Conservation (phyloP, 2,329 filamentous ascomycete genomes). For the Diaporthe nobilis region DNA sequence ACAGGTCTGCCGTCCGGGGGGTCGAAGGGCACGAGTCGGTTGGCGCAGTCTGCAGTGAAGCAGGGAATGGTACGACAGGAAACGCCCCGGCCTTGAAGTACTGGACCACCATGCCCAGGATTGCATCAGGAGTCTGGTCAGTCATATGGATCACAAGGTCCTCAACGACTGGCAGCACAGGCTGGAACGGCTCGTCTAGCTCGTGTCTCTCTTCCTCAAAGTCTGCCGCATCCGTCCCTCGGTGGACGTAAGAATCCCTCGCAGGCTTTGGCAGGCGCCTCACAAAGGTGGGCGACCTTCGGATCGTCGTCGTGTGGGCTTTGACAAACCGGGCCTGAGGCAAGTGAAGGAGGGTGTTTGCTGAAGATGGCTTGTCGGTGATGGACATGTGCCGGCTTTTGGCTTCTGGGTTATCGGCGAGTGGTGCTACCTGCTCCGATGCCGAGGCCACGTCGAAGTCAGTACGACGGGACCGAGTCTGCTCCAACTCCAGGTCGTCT, state of each 20-base stretch:
- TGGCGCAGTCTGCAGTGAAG: constrained; percentile 28
- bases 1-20: constrained; percentile 33
- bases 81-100: constrained; percentile 60
- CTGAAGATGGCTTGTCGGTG: constrained; percentile 34
- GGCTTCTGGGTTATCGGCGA: constrained; percentile 30
- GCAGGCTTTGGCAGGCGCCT: constrained; percentile 13
- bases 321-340: constrained; percentile 49
- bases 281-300: constrained; percentile 43
- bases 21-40: constrained; percentile 41
- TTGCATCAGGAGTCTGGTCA: constrained; percentile 56
- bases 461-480: constrained; percentile 21
- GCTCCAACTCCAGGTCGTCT: constrained; percentile 45
- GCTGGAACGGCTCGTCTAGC: constrained; percentile 51
- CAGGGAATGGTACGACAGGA: constrained; percentile 45
- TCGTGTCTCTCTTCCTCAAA: constrained; percentile 39
- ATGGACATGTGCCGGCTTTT: constrained; percentile 39
- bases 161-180: constrained; percentile 67
- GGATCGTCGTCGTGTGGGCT: constrained; percentile 50
- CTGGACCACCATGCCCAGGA: constrained; percentile 62
- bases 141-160: constrained; percentile 70
- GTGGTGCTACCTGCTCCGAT: constrained; percentile 9
- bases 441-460: neutral
- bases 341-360: constrained; percentile 41
- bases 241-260: constrained; percentile 54
- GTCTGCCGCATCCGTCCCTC: constrained; percentile 55